Evolutionary conservation across 345 rosid species (phyloP).

Genomic region (Citrus sinensis): DNA sequence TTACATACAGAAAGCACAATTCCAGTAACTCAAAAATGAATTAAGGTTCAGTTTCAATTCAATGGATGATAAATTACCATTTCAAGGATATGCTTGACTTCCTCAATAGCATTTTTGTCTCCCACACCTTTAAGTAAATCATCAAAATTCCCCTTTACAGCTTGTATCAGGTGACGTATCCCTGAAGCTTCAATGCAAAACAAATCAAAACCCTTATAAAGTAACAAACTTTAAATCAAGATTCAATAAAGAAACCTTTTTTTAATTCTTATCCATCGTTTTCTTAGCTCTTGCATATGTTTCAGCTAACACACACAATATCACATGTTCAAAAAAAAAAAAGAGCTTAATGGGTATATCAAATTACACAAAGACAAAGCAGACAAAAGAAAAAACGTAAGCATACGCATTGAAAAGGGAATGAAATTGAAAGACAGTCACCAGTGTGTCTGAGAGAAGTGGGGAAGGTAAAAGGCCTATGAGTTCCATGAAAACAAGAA

Average conservation of each 20-base stretch:
- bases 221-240: background rate
- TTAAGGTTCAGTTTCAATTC: background rate
- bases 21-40: background rate
- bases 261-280: background rate
- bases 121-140: constrained; percentile 51
- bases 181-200: constrained; percentile 38
- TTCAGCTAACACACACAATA: background rate
- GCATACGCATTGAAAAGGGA: background rate
- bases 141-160: constrained; percentile 60
- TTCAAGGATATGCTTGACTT: constrained; percentile 75
- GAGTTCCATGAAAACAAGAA: constrained; percentile 18
- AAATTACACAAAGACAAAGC: background rate
- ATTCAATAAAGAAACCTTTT: background rate
- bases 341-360: constrained; percentile 7
- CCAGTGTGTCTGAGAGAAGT: background rate
- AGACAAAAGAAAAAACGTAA: background rate
- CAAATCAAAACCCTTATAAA: background rate
- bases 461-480: constrained; percentile 7
- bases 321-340: background rate
- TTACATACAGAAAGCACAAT: background rate
- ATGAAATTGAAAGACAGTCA: constrained; percentile 5
- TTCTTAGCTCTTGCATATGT: background rate
- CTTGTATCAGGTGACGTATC: constrained; percentile 54
- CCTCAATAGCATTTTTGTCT: constrained; percentile 55
- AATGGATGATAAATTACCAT: constrained; percentile 38